Evolutionary conservation across 208 protist genomes (phyloP), one percentile per base, ranked within the genome.

Genomic region (Borovskyia barvae): DNA sequence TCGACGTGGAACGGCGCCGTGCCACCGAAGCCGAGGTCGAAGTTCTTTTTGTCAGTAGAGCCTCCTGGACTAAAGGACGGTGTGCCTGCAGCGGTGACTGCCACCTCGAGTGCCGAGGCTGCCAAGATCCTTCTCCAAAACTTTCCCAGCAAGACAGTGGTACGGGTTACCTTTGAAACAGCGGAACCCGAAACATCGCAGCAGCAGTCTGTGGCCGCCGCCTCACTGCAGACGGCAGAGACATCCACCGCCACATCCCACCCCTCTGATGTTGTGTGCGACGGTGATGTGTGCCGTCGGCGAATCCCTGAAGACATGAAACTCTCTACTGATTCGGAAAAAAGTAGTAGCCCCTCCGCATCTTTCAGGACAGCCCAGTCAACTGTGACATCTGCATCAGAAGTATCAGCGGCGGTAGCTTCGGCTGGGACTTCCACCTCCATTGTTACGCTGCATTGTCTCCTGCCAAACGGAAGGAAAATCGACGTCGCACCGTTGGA

Each of bases 391-490:
- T 35, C 55, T 11, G 17, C 42, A 11, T 33, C 22, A 8, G 1
- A 22, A 3, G 4, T 50, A 15, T 7, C 33, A 5, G 9, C 60
- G 12, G 49, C 29, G 0, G 5, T 35, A 1, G 12, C 65, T 1
- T 24, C 53, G 14, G 8, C 60, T 9, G 6, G 40, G 30, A n/a
- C 42, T 15, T 24, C 42, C 9, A 22, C 35, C 30, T 45, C 47
- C 48, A 33, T 48, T 26, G 84, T 93, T 49, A 78, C 48, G 25
- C 25, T 93, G 1, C 82, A 78, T 60, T 91, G 77, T 49, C 54
- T 66, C 5, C 72, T 93, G 5, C 83, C 87, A 9, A 65, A 64
- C n/a, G 82, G 87, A 20, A 52, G 53, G 49, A 54, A 72, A 36
- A 17, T 63, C 72, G 48, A 80, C 60, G 20, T 72, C 76, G 26